Base-by-base conservation (phyloP, 345 rosid species). In the Eucalyptus sp. region DNA sequence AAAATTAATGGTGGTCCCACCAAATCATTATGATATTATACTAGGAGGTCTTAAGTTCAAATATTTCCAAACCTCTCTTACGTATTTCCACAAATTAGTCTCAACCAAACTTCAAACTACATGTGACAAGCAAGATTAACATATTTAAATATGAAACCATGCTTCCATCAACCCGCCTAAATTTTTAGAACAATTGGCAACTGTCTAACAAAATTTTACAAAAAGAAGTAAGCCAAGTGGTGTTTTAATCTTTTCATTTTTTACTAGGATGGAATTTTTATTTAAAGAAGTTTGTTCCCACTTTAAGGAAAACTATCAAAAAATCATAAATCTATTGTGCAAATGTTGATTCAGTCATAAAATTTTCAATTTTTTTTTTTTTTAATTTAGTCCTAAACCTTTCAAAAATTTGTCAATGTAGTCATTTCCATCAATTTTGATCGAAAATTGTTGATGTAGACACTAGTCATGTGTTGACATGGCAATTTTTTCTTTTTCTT, bases 381-480 rank as follows among this genome's bases (percentile, higher is more conserved):
- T 56, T 9, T 56, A 8, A 56, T 10, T 56, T 24, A 56, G 3
- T 24, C 62, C 1, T 24, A 56, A 22, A 56, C 7, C 1, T 9
- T 56, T 56, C 2, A 4, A 24, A 20, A 54, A 54, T 22, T 54
- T 54, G 5, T 56, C 29, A 56, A 56, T 24, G 12, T 56, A 56
- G 5, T 56, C 62, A 0, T 56, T 56, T 56, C 3, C 10, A 22
- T 5, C 62, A 22, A 22, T 56, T 56, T 56, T 56, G 27, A 10
- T 56, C 5, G 5, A 24, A 56, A 56, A 56, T 10, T 1, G 5
- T 56, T 56, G 10, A 56, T 56, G 62, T 56, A 20, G 62, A 22
- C 5, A 0, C 1, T 0, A 4, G 3, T 56, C 27, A 24, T 56
- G 27, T 24, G 12, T 56, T 22, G 25, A 56, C 11, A 2, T 56